A percentile compares a stretch with the other conserved stretches of the same genome.
Evolutionary conservation across 495 filamentous ascomycete genomes (phyloP).

Genomic region (Penicillium paxilli): DNA sequence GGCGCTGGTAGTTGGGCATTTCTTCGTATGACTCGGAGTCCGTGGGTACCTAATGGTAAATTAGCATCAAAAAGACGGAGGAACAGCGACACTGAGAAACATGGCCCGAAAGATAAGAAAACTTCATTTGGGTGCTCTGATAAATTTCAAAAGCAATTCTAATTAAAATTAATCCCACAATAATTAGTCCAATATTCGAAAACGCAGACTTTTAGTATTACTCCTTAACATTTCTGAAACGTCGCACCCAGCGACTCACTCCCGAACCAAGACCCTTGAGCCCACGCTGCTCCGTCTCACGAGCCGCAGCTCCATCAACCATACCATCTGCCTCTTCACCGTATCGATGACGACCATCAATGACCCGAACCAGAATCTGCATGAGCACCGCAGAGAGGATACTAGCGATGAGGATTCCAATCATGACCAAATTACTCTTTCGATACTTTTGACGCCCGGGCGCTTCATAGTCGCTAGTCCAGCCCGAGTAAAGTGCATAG

Average conservation of each 20-base stretch:
- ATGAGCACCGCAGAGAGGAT: slow-evolving; percentile 69
- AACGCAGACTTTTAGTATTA: not conserved
- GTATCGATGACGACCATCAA: slow-evolving; percentile 55
- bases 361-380: slow-evolving; percentile 61
- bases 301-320: slow-evolving; percentile 68
- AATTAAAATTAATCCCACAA: not conserved
- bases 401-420: slow-evolving; percentile 77
- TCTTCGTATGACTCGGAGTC: no score
- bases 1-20: no score
- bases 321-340: slow-evolving; percentile 50
- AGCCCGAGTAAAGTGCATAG: slow-evolving; percentile 85
- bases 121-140: no score
- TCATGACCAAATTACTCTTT: slow-evolving; percentile 83
- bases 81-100: no score
- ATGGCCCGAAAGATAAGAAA: no score
- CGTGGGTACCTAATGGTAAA: no score
- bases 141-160: no score
- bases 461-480: slow-evolving; percentile 67
- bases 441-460: slow-evolving; percentile 71
- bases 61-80: no score
- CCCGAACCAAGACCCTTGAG: slow-evolving; percentile 53
- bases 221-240: slow-evolving; percentile 1
- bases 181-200: not conserved
- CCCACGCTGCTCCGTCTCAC: slow-evolving; percentile 68
- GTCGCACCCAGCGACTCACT: slow-evolving; percentile 13